Evolutionary conservation across 352 stramenopile genomes (phyloP).

Genomic region (Globisporangium sylvaticum): DNA sequence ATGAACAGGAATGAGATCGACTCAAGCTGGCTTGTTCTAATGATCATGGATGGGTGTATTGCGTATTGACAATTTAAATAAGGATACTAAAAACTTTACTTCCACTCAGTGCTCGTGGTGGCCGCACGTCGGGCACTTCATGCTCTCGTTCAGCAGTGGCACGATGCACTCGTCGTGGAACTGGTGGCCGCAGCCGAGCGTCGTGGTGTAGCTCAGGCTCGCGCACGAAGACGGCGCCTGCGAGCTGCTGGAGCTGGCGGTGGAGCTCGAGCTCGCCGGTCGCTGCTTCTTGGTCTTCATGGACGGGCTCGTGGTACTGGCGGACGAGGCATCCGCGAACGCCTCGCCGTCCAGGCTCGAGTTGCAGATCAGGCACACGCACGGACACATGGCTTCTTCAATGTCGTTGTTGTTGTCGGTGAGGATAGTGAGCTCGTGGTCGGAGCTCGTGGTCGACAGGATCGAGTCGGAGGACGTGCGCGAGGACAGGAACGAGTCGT

Average conservation of each 20-base stretch:
- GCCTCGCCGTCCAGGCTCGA: slow-evolving; percentile 44
- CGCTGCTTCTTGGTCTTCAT: neutral
- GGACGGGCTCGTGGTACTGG: slow-evolving; percentile 4
- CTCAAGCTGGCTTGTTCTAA: neutral
- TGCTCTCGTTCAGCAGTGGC: slow-evolving; percentile 63
- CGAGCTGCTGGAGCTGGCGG: slow-evolving; percentile 16
- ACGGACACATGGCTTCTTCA: neutral
- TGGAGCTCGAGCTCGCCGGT: slow-evolving; percentile 8
- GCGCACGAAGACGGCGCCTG: slow-evolving; percentile 4
- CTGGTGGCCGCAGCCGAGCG: slow-evolving; percentile 65
- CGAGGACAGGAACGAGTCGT: neutral
- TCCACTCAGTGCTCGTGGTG: slow-evolving; percentile 25
- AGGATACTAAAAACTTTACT: no score
- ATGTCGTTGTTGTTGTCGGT: neutral
- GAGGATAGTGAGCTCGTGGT: slow-evolving; percentile 28
- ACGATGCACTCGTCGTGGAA: slow-evolving; percentile 87
- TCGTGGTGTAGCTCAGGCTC: slow-evolving; percentile 61
- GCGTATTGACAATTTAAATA: neutral
- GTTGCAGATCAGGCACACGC: slow-evolving; percentile 32
- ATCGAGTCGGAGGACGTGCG: slow-evolving; percentile 11
- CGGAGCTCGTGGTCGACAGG: slow-evolving; percentile 18
- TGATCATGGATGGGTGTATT: neutral
- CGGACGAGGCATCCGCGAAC: slow-evolving; percentile 5
- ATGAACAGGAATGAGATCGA: neutral
- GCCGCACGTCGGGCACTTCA: slow-evolving; percentile 63